A percentile compares a stretch with the other conserved stretches of the same genome.
Evolutionary conservation across 1,139 yeast species (phyloP).

Genomic region (Lodderomyces margitis): DNA sequence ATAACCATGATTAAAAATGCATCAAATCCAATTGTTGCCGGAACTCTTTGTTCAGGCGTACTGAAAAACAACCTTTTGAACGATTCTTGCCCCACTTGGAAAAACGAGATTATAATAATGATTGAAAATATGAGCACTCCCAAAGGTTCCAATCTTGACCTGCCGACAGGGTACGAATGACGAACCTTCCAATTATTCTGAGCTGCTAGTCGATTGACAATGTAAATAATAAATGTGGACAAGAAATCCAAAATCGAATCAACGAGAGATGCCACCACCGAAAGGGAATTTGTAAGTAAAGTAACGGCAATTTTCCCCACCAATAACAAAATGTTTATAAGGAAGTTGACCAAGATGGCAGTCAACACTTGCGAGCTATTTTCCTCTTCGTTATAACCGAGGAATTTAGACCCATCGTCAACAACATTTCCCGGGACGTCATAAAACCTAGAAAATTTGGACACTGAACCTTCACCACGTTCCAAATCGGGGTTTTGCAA

Average conservation of each 20-base stretch:
- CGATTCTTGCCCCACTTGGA: conserved; percentile 72
- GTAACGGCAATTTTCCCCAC: conserved; percentile 65
- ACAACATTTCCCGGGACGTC: conserved; percentile 63
- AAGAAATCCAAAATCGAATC: conserved; percentile 74
- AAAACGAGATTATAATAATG: conserved; percentile 66
- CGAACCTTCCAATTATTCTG: conserved; percentile 50
- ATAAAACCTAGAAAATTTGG: conserved; percentile 30
- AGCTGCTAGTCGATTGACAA: conserved; percentile 60
- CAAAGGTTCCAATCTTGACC: conserved; percentile 71
- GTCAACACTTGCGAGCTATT: conserved; percentile 45
- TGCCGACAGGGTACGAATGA: conserved; percentile 62
- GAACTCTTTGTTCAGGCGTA: conserved; percentile 29
- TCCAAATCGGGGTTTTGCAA: conserved; percentile 12
- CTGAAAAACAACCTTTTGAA: conserved; percentile 32
- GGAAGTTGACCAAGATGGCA: conserved; percentile 67
- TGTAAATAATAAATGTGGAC: conserved; percentile 70
- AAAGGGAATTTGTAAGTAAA: conserved; percentile 62
- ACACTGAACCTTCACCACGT: conserved; percentile 10
- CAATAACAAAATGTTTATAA: conserved; percentile 57
- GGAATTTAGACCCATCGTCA: conserved; percentile 26
- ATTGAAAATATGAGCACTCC: conserved; percentile 75
- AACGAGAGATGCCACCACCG: conserved; percentile 74
- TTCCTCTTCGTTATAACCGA: conserved; percentile 34
- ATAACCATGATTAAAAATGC: conserved; percentile 59
- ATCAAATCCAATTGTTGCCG: conserved; percentile 52